Evolutionary conservation across 1,284 basidiomycete species (phyloP), one percentile per base, ranked within the genome.

Genomic region (Moesziomyces parantarcticus): DNA sequence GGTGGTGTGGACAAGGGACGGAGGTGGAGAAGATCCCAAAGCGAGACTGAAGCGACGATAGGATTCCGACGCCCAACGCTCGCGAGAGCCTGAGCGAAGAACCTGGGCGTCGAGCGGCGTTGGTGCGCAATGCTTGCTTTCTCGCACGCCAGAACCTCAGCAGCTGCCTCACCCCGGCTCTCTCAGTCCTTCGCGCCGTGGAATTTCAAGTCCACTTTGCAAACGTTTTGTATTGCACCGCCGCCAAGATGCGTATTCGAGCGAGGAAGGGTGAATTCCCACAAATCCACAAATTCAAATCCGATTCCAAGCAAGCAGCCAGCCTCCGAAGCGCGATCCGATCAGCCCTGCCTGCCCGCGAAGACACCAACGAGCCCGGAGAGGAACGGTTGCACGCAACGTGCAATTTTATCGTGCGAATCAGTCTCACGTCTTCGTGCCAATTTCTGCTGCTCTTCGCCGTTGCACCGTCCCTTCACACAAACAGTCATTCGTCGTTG

Each of bases 111-210:
- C 10, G 10, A 32, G 29, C 29, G 2, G 29, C 29, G 29, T 32
- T 32, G 29, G 29, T 32, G 29, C 9, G 52, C 36, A 40, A 9
- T 5, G 18, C 21, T 36, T 2, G 22, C 46, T 57, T 53, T 62
- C 65, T 68, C 65, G 65, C 59, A 68, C 65, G 59, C 64, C 46
- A 42, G 42, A 59, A 39, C 11, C 14, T 29, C n/a, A 9, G 10
- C 36, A 8, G 18, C 10, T 41, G 48, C 22, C 11, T 13, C 29
- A 2, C 10, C n/a, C n/a, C n/a, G n/a, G n/a, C 29, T 5, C 29
- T 32, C 29, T 8, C 29, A 32, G 29, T 32, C 29, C 29, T 32
- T 32, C 29, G 10, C 11, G 29, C 29, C 29, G 29, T 32, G 29
- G 29, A 32, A 13, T 32, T 32, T 32, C 29, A 32, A 32, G 29